Percentiles rank a stretch among this genome's conserved stretches.
Evolutionary conservation across 441 rosid species (phyloP).

Genomic region (Gossypium gossypioides): DNA sequence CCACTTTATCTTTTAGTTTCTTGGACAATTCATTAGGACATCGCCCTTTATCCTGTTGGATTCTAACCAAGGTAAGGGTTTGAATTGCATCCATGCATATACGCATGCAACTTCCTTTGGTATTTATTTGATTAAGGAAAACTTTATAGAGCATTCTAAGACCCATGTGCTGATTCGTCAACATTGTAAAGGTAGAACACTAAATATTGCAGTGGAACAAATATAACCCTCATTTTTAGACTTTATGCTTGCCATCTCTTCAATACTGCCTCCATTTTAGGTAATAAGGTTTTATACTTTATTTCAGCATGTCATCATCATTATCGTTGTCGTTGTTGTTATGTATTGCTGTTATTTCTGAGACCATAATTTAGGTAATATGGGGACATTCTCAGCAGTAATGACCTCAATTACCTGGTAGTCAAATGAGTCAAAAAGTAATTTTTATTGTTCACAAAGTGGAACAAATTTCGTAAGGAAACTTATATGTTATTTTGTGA

Average conservation of each 20-base stretch:
- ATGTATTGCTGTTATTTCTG: neutral
- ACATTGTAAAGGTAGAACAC: too few species aligned
- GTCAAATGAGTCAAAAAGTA: too few species aligned
- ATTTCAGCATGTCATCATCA: neutral
- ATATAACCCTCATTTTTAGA: too few species aligned
- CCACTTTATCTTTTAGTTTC: neutral
- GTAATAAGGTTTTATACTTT: neutral
- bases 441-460: too few species aligned
- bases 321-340: neutral
- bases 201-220: too few species aligned
- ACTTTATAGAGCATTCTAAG: neutral
- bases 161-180: neutral
- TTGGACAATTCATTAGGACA: neutral
- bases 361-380: neutral
- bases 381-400: neutral
- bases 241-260: neutral
- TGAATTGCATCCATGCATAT: too few species aligned
- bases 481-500: too few species aligned
- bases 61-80: too few species aligned
- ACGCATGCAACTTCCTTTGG: too few species aligned
- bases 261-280: neutral
- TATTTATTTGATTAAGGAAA: neutral
- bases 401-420: neutral
- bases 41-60: neutral
- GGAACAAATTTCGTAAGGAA: too few species aligned